Evolutionary conservation across 352 stramenopile genomes (phyloP), one percentile per base, ranked within the genome.

Genomic region (Pythium dissotocum): DNA sequence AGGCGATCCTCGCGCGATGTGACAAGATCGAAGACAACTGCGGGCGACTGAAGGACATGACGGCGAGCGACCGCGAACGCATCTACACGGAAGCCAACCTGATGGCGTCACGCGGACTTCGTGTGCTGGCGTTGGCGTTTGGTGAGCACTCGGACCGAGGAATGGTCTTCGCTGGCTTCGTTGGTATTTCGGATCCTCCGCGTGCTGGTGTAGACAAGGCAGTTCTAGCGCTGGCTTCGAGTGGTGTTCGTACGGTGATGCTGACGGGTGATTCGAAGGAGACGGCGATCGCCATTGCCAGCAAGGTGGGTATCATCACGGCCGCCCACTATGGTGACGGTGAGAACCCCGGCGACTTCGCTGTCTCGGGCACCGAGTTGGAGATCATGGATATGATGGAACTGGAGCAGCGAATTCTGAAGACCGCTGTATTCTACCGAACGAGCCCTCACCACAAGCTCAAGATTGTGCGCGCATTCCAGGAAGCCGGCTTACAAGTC

Each of bases 401-500:
- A 57, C 61, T 95, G 46, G 82, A 93, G 63, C 78, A 91, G 55
- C 78, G 80, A 9, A 97, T 99, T 55, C 67, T 89, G 21, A 90
- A 92, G 55, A 94, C 98, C 8, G 90, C 85, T 38, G 93, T 99
- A 9, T 99, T 99, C 72, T 99, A 99, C 76, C 89, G 96, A 30
- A 98, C 97, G 12, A 96, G 87, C 38, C 97, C 97, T 6, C 76
- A 93, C 28, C 96, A 99, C 73, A 99, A 99, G 65, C 83, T 99
- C 13, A 95, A 94, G 62, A 97, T 99, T 69, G 97, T 99, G 9
- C 82, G 88, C 6, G 95, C 93, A 16, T 85, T 98, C 10, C 95
- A 99, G 71, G 78, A 89, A 51, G 80, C 77, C 18, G 81, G 82
- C 2, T 46, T 90, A 44, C 83, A 90, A 73, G 95, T 99, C 48